Evolutionary conservation across 2,329 filamentous ascomycete species (phyloP).

Genomic region (Aspergillus jensenii): DNA sequence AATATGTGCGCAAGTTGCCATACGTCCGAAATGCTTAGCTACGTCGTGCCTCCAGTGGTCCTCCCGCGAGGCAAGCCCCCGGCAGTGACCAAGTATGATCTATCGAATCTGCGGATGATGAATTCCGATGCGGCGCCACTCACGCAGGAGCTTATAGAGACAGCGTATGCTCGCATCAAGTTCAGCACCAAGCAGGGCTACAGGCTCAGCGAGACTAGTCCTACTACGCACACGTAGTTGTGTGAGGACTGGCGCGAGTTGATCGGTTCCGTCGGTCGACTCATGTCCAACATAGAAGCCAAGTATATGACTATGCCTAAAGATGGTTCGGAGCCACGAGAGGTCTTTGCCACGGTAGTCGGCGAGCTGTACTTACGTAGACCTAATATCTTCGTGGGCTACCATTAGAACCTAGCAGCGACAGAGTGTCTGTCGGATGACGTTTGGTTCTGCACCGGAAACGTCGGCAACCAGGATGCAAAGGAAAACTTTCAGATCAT

Average conservation of each 20-base stretch:
- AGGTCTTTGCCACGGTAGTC: conserved; percentile 61
- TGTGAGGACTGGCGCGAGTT: conserved; percentile 74
- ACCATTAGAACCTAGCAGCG: conserved; percentile 58
- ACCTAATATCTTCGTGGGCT: conserved; percentile 64
- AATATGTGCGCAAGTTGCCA: too few species aligned
- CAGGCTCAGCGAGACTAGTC: conserved; percentile 82
- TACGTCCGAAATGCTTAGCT: too few species aligned
- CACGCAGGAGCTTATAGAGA: conserved; percentile 74
- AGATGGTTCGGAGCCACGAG: conserved; percentile 48
- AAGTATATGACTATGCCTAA: conserved; percentile 69
- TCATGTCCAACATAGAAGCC: conserved; percentile 76
- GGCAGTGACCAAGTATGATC: conserved; percentile 74
- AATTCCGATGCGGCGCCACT: conserved; percentile 86
- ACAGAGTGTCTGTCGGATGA: conserved; percentile 61
- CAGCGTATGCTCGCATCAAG: conserved; percentile 70
- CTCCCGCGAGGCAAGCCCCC: conserved; percentile 79
- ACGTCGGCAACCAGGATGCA: conserved; percentile 75
- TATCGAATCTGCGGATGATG: conserved; percentile 76
- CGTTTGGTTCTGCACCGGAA: conserved; percentile 88
- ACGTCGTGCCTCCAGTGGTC: conserved; percentile 82
- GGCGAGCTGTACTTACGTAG: conserved; percentile 69
- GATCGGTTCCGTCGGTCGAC: conserved; percentile 74
- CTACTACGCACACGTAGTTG: conserved; percentile 71
- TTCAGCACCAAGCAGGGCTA: conserved; percentile 90
- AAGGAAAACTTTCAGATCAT: conserved; percentile 87